A percentile compares a stretch with the other conserved stretches of the same genome.
These are phyloP conservation scores for Leucosporidium scottii DNA, from an alignment of 768 basidiomycete genomes.

Conservation along the genomic window DNA sequence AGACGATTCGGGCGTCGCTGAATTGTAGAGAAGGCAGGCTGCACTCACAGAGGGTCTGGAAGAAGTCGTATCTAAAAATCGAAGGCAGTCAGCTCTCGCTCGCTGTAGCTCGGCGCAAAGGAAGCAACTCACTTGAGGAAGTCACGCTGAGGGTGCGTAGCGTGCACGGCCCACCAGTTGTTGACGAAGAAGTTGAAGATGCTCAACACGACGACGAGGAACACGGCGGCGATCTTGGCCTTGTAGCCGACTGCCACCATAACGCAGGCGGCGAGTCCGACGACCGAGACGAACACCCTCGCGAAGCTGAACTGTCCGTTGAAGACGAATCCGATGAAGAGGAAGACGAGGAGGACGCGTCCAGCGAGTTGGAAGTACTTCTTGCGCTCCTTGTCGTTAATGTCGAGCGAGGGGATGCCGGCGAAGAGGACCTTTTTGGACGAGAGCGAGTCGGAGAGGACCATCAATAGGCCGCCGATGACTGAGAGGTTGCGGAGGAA, in stretches of 20 bases:
- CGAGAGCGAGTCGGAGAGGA: slow-evolving; percentile 91
- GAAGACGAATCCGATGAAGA: slow-evolving; percentile 90
- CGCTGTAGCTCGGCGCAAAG: not conserved
- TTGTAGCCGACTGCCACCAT: slow-evolving; percentile 99
- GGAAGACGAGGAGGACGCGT: slow-evolving; percentile 93
- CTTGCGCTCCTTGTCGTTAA: slow-evolving; percentile 91
- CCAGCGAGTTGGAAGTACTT: slow-evolving; percentile 97
- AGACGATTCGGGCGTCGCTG: not conserved
- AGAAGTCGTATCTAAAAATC: slow-evolving; percentile 80
- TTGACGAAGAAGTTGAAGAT: slow-evolving; percentile 73
- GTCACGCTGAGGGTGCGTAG: slow-evolving; percentile 87
- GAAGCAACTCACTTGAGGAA: slow-evolving; percentile 75
- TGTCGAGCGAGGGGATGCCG: slow-evolving; percentile 60
- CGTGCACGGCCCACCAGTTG: slow-evolving; percentile 95
- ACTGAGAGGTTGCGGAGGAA: slow-evolving; percentile 98
- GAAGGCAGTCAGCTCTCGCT: slow-evolving; percentile 24
- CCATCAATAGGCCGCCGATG: slow-evolving; percentile 98
- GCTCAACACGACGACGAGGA: slow-evolving; percentile 84
- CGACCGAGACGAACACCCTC: slow-evolving; percentile 61
- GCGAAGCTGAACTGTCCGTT: slow-evolving; percentile 30
- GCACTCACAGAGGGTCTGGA: slow-evolving; percentile 84
- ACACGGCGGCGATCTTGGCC: slow-evolving; percentile 95
- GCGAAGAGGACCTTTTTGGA: slow-evolving; percentile 75
- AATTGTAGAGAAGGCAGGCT: no score
- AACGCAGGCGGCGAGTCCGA: slow-evolving; percentile 82